Evolutionary conservation across 2,329 filamentous ascomycete genomes (phyloP).

Genomic region (Sporothrix protearum): DNA sequence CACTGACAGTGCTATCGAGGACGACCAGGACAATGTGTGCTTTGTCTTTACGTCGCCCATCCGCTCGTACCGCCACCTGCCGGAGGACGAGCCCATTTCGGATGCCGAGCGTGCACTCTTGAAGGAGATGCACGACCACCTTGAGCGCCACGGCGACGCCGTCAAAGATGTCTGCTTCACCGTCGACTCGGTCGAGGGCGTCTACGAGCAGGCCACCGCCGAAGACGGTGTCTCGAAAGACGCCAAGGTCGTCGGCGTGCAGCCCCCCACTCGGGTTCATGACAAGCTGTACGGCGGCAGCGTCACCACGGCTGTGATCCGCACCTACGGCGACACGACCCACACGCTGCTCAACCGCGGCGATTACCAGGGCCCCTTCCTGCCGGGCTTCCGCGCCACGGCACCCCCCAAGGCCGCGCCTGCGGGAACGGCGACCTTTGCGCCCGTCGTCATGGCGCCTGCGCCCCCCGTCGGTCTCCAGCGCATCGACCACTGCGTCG

Average conservation of each 20-base stretch:
- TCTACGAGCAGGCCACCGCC: constrained; percentile 70
- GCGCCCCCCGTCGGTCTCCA: constrained; percentile 65
- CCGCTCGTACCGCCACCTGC: constrained; percentile 55
- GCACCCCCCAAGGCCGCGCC: constrained; percentile 35
- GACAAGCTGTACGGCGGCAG: constrained; percentile 65
- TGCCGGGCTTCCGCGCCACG: constrained; percentile 72
- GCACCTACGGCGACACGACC: constrained; percentile 92
- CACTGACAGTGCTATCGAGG: constrained; percentile 35
- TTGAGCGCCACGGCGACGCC: constrained; percentile 84
- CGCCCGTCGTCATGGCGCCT: constrained; percentile 42
- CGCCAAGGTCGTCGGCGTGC: constrained; percentile 45
- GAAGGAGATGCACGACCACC: constrained; percentile 73
- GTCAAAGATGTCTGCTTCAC: constrained; percentile 96
- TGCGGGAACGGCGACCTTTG: background rate
- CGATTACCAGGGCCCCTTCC: constrained; percentile 70
- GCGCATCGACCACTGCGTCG: constrained; percentile 92
- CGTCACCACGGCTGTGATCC: constrained; percentile 73
- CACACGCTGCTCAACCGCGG: constrained; percentile 80
- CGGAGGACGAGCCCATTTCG: constrained; percentile 58
- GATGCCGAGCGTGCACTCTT: constrained; percentile 63
- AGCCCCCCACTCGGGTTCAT: constrained; percentile 51
- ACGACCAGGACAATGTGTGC: constrained; percentile 54
- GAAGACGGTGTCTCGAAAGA: constrained; percentile 47
- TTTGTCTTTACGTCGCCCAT: constrained; percentile 84
- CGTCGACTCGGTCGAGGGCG: constrained; percentile 80